A percentile compares a stretch with the other conserved stretches of the same genome.
phyloP scores from a whole-genome alignment of 129 eudicot species.

The Tanacetum coccineum region DNA sequence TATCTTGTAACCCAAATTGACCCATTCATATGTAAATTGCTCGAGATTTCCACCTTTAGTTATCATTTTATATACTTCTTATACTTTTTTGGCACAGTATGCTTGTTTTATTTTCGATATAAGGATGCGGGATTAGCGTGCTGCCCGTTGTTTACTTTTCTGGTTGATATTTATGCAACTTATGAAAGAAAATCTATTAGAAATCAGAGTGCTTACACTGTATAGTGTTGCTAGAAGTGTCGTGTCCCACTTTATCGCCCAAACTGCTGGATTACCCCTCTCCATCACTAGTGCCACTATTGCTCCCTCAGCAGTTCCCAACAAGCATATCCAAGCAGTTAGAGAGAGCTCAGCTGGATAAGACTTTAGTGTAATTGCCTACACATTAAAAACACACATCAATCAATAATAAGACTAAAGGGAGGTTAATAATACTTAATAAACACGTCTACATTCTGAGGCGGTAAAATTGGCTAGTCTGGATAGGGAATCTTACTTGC shows the following conservation, averaged over 20 bases:
- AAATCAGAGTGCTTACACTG: constrained; percentile 57
- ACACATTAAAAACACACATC: not conserved
- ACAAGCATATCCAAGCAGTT: constrained; percentile 89
- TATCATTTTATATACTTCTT: constrained; percentile 4
- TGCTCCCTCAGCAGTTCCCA: constrained; percentile 78
- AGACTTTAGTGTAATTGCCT: constrained; percentile 80
- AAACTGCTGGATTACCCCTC: constrained; percentile 60
- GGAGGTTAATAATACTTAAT: constrained; percentile 11
- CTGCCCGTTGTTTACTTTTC: not conserved
- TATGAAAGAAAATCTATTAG: not conserved
- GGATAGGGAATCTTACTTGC: constrained; percentile 44
- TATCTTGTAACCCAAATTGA: not conserved
- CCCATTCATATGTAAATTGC: not conserved
- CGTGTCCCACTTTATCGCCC: constrained; percentile 79
- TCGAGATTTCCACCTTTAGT: not conserved
- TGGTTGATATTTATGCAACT: not conserved
- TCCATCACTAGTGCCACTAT: constrained; percentile 78
- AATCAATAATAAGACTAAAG: not conserved
- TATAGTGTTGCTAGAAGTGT: constrained; percentile 71
- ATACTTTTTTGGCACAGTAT: not conserved
- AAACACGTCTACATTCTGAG: not conserved
- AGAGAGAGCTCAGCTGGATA: constrained; percentile 95
- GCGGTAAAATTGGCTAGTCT: no score
- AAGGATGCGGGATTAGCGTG: not conserved
- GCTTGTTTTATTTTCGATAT: constrained; percentile 5